Conservation (phyloP, 2,329 filamentous ascomycete species). For the Bimuria novae-zelandiae region DNA sequence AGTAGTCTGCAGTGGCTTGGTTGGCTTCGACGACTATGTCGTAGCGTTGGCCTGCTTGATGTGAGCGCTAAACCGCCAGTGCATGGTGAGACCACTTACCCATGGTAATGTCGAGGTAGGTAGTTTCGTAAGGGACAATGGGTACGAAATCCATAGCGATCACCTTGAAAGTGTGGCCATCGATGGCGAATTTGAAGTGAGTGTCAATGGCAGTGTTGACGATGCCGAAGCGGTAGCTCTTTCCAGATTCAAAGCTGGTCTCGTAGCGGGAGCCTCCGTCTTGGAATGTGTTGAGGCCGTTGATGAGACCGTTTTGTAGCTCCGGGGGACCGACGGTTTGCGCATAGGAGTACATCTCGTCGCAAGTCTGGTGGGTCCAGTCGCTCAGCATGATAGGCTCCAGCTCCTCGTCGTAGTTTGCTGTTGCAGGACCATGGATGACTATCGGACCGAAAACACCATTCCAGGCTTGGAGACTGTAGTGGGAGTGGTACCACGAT, state of each 20-base stretch:
- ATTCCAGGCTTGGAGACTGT: constrained; percentile 54
- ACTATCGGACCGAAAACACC: constrained; percentile 42
- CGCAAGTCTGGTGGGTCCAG: constrained; percentile 30
- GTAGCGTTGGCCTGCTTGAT: constrained; percentile 31
- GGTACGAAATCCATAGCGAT: constrained; percentile 47
- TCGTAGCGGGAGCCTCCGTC: constrained; percentile 27
- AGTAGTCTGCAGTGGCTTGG: constrained; percentile 25
- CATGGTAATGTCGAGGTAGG: constrained; percentile 15
- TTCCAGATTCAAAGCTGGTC: constrained; percentile 33
- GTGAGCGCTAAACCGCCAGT: not conserved
- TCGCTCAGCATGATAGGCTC: constrained; percentile 41
- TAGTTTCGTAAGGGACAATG: constrained; percentile 42
- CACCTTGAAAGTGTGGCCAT: constrained; percentile 45
- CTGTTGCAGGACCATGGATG: constrained; percentile 46
- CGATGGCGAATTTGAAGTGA: constrained; percentile 45
- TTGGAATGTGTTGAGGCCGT: constrained; percentile 24
- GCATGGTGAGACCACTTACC: constrained; percentile 15
- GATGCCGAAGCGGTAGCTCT: constrained; percentile 43
- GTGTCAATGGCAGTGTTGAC: constrained; percentile 46
- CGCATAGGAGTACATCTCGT: constrained; percentile 25
- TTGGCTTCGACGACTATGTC: constrained; percentile 33
- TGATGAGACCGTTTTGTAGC: constrained; percentile 26
- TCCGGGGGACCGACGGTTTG: constrained; percentile 32
- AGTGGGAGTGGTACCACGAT: constrained; percentile 66
- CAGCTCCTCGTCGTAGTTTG: constrained; percentile 46